A percentile compares a stretch with the other conserved stretches of the same genome.
Conservation (phyloP, 2,329 filamentous ascomycete genomes). For the Claviceps monticola region DNA sequence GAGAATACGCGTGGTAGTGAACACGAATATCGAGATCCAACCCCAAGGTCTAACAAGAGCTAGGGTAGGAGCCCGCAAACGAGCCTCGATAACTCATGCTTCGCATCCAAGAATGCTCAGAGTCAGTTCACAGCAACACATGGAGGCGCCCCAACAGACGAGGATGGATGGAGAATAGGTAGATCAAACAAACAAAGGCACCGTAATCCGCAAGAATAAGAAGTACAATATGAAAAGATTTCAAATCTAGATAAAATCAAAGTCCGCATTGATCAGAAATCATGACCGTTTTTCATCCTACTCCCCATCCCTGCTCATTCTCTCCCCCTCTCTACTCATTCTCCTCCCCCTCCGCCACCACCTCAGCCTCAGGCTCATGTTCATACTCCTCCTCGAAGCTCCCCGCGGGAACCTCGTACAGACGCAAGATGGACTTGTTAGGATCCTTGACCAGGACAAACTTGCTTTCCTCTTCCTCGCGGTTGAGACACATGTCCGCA, state of each 20-base stretch:
- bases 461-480: constrained; percentile 64
- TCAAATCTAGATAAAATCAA: neutral
- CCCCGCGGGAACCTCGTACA: constrained; percentile 79
- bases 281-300: neutral
- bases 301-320: neutral
- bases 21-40: too few species aligned
- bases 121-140: too few species aligned
- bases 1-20: too few species aligned
- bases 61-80: too few species aligned
- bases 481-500: constrained; percentile 78
- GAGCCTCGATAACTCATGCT: too few species aligned
- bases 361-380: constrained; percentile 41
- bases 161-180: too few species aligned
- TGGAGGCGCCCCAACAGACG: too few species aligned
- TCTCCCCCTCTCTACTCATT: constrained; percentile 15
- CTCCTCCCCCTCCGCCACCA: constrained; percentile 27
- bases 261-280: neutral
- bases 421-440: constrained; percentile 86
- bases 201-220: neutral
- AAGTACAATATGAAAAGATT: neutral
- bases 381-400: constrained; percentile 88
- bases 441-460: constrained; percentile 80
- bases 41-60: too few species aligned
- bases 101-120: too few species aligned
- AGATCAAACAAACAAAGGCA: neutral